Evolutionary conservation across 2,329 filamentous ascomycete species (phyloP), one percentile per base, ranked within the genome.

Genomic region (Aspergillus sp.): DNA sequence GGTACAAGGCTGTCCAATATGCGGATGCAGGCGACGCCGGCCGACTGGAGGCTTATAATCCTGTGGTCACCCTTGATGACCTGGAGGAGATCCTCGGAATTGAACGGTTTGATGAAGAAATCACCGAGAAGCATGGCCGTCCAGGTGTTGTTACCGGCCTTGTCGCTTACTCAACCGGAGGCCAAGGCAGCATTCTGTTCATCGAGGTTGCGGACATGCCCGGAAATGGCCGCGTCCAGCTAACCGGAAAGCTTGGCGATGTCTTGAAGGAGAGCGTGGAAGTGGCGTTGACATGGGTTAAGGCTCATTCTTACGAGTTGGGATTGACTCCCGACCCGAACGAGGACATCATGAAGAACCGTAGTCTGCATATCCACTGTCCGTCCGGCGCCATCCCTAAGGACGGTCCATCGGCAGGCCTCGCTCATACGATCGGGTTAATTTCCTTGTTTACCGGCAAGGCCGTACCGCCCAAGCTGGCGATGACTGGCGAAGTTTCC

Each of bases 141-240:
- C 93, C 94, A 1, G 94, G 94, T 52, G 89, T 99, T 52, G 93
- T 99, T 34, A 99, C 94, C 0, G 94, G 94, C 13, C 86, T 99
- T 29, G 94, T 99, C 14, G 94, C 94, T 7, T 99, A 97, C 76
- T 91, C 88, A 66, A 88, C 88, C 3, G 93, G 94, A 46, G 91
- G 91, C 45, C 93, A 97, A 70, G 94, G 94, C 57, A 92, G 89
- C 67, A 99, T 99, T 65, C 81, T 99, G 51, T 99, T 99, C 78
- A 99, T 99, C 64, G 94, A 99, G 74, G 91, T 97, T 42, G 91
- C 93, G 10, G 92, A 96, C 68, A 97, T 97, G 91, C 94, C 94
- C 0, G 94, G 94, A 41, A 87, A 84, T 52, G 94, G 94, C 31
- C 87, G 88, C 49, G 91, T 99, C 32, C 94, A 97, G 74, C 85